phyloP scores from a whole-genome alignment of 371 early-diverging fungal genomes.

The Polyrhizophydium stewartii region DNA sequence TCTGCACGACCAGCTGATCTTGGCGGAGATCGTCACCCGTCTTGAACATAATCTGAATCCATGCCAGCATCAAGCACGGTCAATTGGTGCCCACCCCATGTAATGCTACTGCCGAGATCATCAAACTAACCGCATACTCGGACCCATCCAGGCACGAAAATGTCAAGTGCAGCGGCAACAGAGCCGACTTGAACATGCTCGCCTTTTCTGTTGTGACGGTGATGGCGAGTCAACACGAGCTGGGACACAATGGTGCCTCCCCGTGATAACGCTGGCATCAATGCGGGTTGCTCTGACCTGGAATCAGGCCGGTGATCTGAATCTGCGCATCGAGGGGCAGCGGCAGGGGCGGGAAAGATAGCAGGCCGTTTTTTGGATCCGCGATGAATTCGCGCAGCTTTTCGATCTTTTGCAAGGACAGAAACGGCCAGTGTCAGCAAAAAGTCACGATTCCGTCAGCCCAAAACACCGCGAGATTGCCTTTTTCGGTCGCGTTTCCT shows the following conservation, averaged over 20 bases:
- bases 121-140: constrained; percentile 61
- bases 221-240: background rate
- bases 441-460: background rate
- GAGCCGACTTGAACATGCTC: constrained; percentile 83
- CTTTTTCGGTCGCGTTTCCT: constrained; percentile 81
- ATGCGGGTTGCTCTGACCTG: constrained; percentile 43
- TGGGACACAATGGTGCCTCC: background rate
- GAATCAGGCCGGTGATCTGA: constrained; percentile 76
- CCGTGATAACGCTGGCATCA: background rate
- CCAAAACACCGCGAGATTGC: constrained; percentile 25
- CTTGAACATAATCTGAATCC: constrained; percentile 87
- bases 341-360: constrained; percentile 71
- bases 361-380: constrained; percentile 76
- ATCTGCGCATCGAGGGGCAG: constrained; percentile 85
- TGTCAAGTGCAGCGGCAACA: constrained; percentile 78
- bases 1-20: constrained; percentile 95
- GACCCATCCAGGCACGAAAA: constrained; percentile 74
- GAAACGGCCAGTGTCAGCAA: background rate
- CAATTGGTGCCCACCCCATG: no score
- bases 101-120: no score
- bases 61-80: no score
- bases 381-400: constrained; percentile 63
- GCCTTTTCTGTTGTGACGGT: constrained; percentile 58
- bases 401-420: constrained; percentile 58
- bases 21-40: constrained; percentile 95